Evolutionary conservation across 805 yeast species (phyloP).

Genomic region (Yamadazyma phyllophila): DNA sequence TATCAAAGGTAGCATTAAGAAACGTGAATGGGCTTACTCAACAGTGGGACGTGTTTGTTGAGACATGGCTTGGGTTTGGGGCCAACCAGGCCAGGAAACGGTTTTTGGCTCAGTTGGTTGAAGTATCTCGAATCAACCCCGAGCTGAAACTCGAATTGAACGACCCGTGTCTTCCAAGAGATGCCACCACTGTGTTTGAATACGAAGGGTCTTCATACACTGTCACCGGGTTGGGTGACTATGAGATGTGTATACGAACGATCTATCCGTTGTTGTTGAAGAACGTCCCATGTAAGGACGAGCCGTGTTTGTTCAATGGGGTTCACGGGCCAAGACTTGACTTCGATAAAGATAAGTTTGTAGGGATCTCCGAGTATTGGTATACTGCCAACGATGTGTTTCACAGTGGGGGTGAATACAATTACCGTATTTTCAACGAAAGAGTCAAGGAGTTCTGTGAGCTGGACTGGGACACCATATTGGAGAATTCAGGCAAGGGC

Average conservation of each 20-base stretch:
- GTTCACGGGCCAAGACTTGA: slow-evolving; percentile 90
- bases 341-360: slow-evolving; percentile 74
- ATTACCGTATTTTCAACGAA: slow-evolving; percentile 64
- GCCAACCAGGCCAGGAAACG: slow-evolving; percentile 89
- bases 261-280: slow-evolving; percentile 77
- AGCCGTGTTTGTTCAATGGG: slow-evolving; percentile 92
- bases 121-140: slow-evolving; percentile 21
- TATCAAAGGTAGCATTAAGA: slow-evolving; percentile 54
- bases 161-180: slow-evolving; percentile 83
- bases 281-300: slow-evolving; percentile 77
- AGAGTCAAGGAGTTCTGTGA: slow-evolving; percentile 73
- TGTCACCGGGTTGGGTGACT: slow-evolving; percentile 75
- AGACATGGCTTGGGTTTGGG: slow-evolving; percentile 97
- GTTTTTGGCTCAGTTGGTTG: slow-evolving; percentile 57
- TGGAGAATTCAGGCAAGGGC: slow-evolving; percentile 53
- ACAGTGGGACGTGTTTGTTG: slow-evolving; percentile 84
- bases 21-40: slow-evolving; percentile 69
- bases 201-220: slow-evolving; percentile 47
- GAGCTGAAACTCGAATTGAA: slow-evolving; percentile 25
- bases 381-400: slow-evolving; percentile 92
- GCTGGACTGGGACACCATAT: slow-evolving; percentile 60
- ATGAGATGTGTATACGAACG: slow-evolving; percentile 65
- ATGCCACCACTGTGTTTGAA: slow-evolving; percentile 49
- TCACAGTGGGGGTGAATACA: slow-evolving; percentile 84
- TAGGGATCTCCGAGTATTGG: slow-evolving; percentile 97